Percentiles rank a stretch among this genome's conserved stretches.
Conservation (phyloP, 2,329 filamentous ascomycete genomes). For the Cercospora sp. region DNA sequence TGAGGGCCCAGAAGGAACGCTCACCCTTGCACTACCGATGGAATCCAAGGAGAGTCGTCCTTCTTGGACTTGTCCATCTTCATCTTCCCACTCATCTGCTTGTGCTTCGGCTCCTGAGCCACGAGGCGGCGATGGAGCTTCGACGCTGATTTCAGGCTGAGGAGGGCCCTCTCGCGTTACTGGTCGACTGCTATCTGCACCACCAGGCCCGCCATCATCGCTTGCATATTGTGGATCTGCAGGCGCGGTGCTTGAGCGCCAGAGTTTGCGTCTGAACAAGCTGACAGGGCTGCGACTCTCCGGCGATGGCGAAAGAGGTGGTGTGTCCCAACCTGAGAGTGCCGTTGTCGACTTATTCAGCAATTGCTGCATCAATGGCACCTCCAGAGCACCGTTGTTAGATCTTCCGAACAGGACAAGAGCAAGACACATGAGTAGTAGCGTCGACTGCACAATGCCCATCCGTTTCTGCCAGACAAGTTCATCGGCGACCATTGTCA, state of each 20-base stretch:
- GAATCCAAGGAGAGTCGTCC: slow-evolving; percentile 1
- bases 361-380: slow-evolving; percentile 50
- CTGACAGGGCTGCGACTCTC: slow-evolving; percentile 35
- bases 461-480: slow-evolving; percentile 82
- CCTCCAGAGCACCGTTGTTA: slow-evolving; percentile 39
- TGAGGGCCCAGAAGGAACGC: background rate
- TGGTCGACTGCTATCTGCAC: slow-evolving; percentile 14
- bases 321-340: slow-evolving; percentile 38
- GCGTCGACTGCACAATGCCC: slow-evolving; percentile 84
- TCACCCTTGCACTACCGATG: background rate
- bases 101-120: background rate
- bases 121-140: slow-evolving; percentile 15
- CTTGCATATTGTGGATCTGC: slow-evolving; percentile 7
- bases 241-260: slow-evolving; percentile 36
- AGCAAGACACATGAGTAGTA: slow-evolving; percentile 82
- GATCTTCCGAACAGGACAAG: slow-evolving; percentile 72
- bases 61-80: background rate
- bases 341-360: slow-evolving; percentile 39
- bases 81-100: slow-evolving; percentile 6
- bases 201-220: slow-evolving; percentile 14
- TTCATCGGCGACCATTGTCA: slow-evolving; percentile 91
- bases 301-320: slow-evolving; percentile 40
- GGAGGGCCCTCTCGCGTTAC: slow-evolving; percentile 15
- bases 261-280: slow-evolving; percentile 37
- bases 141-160: slow-evolving; percentile 12